These are phyloP conservation scores for Ramaria sp. DNA, from an alignment of 768 basidiomycete species.

Conservation along the genomic window DNA sequence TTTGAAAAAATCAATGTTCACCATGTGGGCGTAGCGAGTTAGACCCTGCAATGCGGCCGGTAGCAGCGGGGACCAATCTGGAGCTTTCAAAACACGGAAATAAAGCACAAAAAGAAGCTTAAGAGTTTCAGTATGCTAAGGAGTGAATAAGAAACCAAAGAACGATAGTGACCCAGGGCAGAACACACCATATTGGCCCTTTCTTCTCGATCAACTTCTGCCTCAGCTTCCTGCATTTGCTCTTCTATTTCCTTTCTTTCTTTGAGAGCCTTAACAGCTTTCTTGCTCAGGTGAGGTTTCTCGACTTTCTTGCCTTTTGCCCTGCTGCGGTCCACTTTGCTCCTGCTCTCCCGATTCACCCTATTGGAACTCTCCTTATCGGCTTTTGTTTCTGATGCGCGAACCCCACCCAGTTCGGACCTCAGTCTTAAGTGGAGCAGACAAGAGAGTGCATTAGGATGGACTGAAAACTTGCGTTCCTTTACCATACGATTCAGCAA, in stretches of 20 bases:
- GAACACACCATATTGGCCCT: conserved; percentile 63
- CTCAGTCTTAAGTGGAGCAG: conserved; percentile 79
- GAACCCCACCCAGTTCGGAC: conserved; percentile 64
- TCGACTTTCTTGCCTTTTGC: conserved; percentile 50
- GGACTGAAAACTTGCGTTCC: conserved; percentile 80
- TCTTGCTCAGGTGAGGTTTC: conserved; percentile 83
- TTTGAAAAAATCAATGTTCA: conserved; percentile 97
- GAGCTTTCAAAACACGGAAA: conserved; percentile 88
- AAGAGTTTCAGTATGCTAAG: conserved; percentile 93
- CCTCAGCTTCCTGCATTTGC: conserved; percentile 90
- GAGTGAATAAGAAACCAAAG: background rate
- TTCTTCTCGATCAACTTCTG: conserved; percentile 88
- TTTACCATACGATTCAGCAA: conserved; percentile 93
- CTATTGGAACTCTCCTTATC: conserved; percentile 36
- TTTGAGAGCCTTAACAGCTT: conserved; percentile 71
- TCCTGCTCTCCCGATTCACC: conserved; percentile 30
- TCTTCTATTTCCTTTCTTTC: conserved; percentile 85
- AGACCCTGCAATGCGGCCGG: conserved; percentile 87
- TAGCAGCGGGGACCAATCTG: conserved; percentile 65
- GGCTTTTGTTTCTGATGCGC: conserved; percentile 60
- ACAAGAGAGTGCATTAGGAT: conserved; percentile 79
- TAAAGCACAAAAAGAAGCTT: conserved; percentile 96
- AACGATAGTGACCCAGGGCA: conserved; percentile 1
- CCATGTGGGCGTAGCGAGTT: conserved; percentile 87
- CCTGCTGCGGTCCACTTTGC: conserved; percentile 27